Percentiles rank a stretch among this genome's conserved stretches.
These are phyloP conservation scores for Penicillium herquei DNA, from an alignment of 495 filamentous ascomycete species.

Conservation along the genomic window DNA sequence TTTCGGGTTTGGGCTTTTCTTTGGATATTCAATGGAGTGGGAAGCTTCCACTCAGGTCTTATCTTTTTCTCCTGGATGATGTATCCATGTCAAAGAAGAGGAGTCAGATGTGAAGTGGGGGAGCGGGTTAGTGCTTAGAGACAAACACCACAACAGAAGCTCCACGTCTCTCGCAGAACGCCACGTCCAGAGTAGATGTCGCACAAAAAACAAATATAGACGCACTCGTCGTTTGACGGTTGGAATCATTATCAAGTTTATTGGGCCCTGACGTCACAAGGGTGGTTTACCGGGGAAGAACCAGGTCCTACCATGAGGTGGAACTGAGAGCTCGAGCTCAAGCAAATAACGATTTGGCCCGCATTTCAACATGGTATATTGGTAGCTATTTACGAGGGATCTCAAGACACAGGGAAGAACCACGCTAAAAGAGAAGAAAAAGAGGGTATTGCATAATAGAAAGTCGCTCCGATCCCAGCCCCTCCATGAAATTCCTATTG, in stretches of 20 bases:
- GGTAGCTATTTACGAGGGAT: neutral
- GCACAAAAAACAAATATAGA: neutral
- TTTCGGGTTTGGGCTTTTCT: too few species aligned
- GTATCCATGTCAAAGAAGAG: too few species aligned
- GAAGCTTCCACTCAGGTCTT: neutral
- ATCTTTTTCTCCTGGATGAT: neutral
- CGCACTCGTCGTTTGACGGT: neutral
- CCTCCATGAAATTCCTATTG: neutral
- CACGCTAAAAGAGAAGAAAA: neutral
- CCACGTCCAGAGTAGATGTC: neutral
- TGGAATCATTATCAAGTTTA: neutral
- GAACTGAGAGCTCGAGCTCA: too few species aligned
- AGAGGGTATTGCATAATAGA: constrained; percentile 1
- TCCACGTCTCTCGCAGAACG: constrained; percentile 3
- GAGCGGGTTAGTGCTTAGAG: neutral
- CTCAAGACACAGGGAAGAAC: neutral
- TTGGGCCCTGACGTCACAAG: neutral
- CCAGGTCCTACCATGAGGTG: neutral
- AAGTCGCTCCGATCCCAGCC: too few species aligned
- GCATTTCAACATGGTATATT: neutral
- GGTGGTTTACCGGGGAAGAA: neutral
- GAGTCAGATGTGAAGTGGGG: neutral
- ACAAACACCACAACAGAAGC: constrained; percentile 3
- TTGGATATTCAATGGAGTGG: too few species aligned
- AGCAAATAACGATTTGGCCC: neutral